Evolutionary conservation across 1,284 basidiomycete species (phyloP), one percentile per base, ranked within the genome.

Genomic region (Ceratobasidium sp.): DNA sequence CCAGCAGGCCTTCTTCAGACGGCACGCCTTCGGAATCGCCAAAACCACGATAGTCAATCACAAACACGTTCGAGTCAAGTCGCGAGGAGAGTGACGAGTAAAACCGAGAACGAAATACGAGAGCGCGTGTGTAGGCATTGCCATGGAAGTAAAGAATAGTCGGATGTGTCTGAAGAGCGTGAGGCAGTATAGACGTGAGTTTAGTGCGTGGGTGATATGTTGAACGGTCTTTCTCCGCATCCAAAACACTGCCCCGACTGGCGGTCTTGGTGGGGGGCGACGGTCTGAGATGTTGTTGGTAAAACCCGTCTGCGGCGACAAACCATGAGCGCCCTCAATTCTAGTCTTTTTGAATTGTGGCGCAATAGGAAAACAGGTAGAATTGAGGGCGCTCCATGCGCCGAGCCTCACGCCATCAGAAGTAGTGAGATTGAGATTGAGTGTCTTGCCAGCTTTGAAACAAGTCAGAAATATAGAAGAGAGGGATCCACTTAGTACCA

Each of bases 71-170:
- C 20, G 89, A 90, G 26, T 88, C 86, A 0, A 95, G 86, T 1
- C 92, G 88, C 0, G 90, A 87, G 0, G 93, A 88, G 80, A 93
- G 91, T 0, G 88, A 86, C 12, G 88, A 84, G 83, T 94, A 94
- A 58, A 91, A 88, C 3, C 87, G 88, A 12, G 95, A 86, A 9
- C 95, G 92, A 70, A 88, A 89, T 0, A 86, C 82, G 6, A 91
- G 88, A 0, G 94, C 93, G 18, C 96, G 91, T 0, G 93, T 95
- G 3, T 89, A 94, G 0, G 91, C 94, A 82, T 98, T 98, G 13
- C 97, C 97, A 81, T 99, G 97, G 77, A 97, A 89, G 85, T 95
- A 97, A 40, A 98, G 87, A 40, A 97, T 87, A 0, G 94, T 96
- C 0, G 95, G 95, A 23, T 89, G 86, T 0, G 85, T 81, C 13